phyloP scores from a whole-genome alignment of 2,329 filamentous ascomycete species.

The Aspergillus aculeatus region DNA sequence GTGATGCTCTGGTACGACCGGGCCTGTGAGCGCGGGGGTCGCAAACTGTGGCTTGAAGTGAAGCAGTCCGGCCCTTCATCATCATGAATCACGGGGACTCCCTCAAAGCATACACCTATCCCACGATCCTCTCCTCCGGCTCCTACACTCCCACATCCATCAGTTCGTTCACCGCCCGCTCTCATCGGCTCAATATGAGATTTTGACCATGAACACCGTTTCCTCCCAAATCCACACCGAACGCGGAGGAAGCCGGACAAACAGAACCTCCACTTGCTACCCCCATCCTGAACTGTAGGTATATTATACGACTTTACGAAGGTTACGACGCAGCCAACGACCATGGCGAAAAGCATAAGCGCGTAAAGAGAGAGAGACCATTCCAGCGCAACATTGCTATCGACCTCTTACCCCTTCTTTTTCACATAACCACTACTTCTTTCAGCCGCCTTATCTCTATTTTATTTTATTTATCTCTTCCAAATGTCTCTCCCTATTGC shows the following conservation, averaged over 20 bases:
- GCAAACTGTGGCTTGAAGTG: conserved; percentile 30
- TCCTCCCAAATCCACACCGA: neutral
- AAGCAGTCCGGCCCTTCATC: neutral
- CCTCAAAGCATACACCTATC: neutral
- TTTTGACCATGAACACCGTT: too few species aligned
- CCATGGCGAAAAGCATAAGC: neutral
- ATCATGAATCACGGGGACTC: neutral
- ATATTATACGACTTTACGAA: neutral
- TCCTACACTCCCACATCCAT: neutral
- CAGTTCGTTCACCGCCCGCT: neutral
- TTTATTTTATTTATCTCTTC: neutral
- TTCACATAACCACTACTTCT: neutral
- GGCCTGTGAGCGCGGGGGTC: conserved; percentile 34
- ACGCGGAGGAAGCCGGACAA: neutral
- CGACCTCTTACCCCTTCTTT: neutral
- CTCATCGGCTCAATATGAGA: too few species aligned
- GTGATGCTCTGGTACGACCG: conserved; percentile 37
- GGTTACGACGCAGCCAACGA: neutral
- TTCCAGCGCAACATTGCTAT: neutral
- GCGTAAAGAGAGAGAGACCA: neutral
- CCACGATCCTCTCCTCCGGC: neutral
- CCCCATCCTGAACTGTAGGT: neutral
- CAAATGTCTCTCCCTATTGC: neutral
- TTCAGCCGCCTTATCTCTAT: neutral
- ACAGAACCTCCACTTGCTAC: neutral